Evolutionary conservation across 2,329 filamentous ascomycete species (phyloP), one percentile per base, ranked within the genome.

Genomic region (Epichloe coenophiala): DNA sequence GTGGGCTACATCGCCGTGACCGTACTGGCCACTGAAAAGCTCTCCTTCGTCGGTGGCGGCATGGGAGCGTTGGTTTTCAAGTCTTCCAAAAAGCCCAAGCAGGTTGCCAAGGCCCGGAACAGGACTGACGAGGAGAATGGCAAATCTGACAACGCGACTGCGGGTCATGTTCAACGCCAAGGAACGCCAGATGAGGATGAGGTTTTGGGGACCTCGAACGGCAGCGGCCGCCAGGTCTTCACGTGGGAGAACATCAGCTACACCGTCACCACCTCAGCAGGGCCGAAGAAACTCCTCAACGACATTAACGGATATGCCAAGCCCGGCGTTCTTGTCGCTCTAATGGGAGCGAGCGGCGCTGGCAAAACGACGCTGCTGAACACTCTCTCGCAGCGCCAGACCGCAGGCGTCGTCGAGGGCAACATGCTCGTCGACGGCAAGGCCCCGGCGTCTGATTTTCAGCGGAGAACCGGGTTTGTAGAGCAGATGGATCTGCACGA

Each of bases 351-450:
- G 3, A 53, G 51, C 27, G 51, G 51, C 21, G 51, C 51, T 4
- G 51, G 51, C 17, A 53, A 53, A 38, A 53, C 51, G 38, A 53
- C 51, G 33, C 46, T 52, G 33, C 46, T 52, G 19, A 52, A 52
- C 36, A 52, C 46, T 7, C 46, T 52, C n/a, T 52, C 50, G 17
- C 50, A 52, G 36, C 50, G 50, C 23, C 41, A 40, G 48, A 50
- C 42, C 5, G 43, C 49, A 4, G 50, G 50, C n/a, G 41, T 52
- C 11, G 85, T 88, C 64, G 75, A 81, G 36, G 1, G 87, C 45
- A 79, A 86, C 53, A 87, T 90, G 75, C 66, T 87, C n/a, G 83
- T 89, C 6, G 83, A 89, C 57, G 85, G 84, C 5, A 74, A 74
- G 37, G 76, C 77, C 45, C 76, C 84, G 23, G 81, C 86, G 51